Percentiles rank a stretch among this genome's conserved stretches.
phyloP scores from a whole-genome alignment of 257 asterid species.

The Solanum tacnaense region DNA sequence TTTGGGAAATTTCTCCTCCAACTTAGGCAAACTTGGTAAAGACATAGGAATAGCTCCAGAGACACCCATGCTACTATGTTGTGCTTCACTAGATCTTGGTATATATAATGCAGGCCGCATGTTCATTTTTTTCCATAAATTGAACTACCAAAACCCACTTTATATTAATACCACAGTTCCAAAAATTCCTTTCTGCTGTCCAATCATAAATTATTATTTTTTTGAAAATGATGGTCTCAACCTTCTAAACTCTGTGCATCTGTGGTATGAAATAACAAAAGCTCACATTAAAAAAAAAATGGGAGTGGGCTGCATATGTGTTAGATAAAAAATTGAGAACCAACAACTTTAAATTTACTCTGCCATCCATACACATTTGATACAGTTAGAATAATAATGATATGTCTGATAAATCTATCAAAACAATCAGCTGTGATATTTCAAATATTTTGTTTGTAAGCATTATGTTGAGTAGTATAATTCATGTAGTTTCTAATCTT shows the following conservation, averaged over 20 bases:
- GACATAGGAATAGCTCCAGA: slow-evolving; percentile 36
- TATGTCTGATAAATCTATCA: not conserved
- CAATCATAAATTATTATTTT: not conserved
- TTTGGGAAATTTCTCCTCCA: slow-evolving; percentile 35
- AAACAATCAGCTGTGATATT: not conserved
- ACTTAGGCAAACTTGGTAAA: slow-evolving; percentile 26
- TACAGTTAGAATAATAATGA: not conserved
- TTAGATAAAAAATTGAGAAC: not conserved
- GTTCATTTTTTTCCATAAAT: slow-evolving; percentile 30
- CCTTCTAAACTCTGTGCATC: not conserved
- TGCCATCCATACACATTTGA: not conserved
- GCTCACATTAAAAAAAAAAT: not conserved
- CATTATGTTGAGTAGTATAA: not conserved
- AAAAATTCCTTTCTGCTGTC: not conserved
- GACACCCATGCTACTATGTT: slow-evolving; percentile 23
- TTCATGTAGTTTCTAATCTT: not conserved
- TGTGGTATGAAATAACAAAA: not conserved
- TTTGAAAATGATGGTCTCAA: not conserved
- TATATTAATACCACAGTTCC: not conserved
- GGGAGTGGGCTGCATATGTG: not conserved
- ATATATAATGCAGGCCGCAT: slow-evolving; percentile 43
- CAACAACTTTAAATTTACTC: not conserved
- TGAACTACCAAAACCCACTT: not conserved
- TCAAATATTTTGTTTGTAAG: not conserved
- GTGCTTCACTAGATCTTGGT: slow-evolving; percentile 33